Conservation (phyloP, 768 basidiomycete genomes). For the Suillus americanus region DNA sequence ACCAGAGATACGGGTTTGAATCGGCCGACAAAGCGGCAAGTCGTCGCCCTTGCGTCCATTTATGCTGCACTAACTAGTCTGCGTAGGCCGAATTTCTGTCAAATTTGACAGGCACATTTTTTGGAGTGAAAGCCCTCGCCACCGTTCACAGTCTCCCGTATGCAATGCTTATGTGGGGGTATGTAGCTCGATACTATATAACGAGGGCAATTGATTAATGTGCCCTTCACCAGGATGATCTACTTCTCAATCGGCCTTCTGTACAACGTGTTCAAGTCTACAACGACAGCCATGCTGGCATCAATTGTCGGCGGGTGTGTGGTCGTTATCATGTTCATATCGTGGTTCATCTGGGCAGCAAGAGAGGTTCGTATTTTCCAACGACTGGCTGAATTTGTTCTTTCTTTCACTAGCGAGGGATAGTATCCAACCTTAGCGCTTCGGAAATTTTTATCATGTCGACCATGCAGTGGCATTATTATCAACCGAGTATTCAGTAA, state of each 20-base stretch:
- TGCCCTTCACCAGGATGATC: conserved; percentile 21
- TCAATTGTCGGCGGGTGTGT: conserved; percentile 18
- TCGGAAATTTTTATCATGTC: background rate
- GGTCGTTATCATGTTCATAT: conserved; percentile 17
- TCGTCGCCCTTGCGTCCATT: background rate
- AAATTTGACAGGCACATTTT: conserved; percentile 10
- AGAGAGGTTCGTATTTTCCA: background rate
- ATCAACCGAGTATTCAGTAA: background rate
- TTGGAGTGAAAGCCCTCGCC: conserved; percentile 29
- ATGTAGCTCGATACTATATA: conserved; percentile 1
- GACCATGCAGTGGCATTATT: background rate
- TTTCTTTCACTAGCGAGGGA: background rate
- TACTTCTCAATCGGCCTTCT: conserved; percentile 27
- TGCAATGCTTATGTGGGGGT: conserved; percentile 33
- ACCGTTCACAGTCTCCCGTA: conserved; percentile 34
- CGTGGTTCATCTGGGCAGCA: conserved; percentile 14
- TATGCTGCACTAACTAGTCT: background rate
- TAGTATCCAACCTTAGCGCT: background rate
- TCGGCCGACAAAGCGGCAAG: conserved; percentile 31
- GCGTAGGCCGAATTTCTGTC: conserved; percentile 26
- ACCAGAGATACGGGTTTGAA: conserved; percentile 27
- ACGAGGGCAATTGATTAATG: background rate
- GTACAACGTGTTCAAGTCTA: conserved; percentile 22
- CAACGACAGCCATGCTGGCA: conserved; percentile 13
- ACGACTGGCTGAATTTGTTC: background rate